Evolutionary conservation across 1,284 basidiomycete genomes (phyloP), one percentile per base, ranked within the genome.

Genomic region (Thelephora terrestris): DNA sequence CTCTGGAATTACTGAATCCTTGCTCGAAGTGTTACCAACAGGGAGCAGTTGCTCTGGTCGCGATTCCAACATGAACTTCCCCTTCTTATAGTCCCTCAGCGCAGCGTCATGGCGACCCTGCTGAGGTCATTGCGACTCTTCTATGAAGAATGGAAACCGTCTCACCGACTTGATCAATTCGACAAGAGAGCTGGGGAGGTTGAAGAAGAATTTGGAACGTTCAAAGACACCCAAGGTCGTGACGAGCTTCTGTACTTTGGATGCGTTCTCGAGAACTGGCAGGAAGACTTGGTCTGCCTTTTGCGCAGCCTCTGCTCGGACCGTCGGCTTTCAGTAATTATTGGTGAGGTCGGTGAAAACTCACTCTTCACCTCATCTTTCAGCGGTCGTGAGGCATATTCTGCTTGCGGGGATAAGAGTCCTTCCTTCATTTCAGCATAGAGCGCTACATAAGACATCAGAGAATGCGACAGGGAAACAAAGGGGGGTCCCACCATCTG

Each of bases 171-270:
- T 85, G 45, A 99, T 88, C 17, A 79, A 85, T 62, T 96, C 95
- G 21, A 89, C 78, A n/a, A 99, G 77, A 40, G 86, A 85, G 20
- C 89, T 87, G 0, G 96, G 95, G 18, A 99, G 75, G 61, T 97
- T 98, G 77, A 99, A 99, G 65, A 99, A 92, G 75, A 98, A 99
- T 59, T 94, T 96, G 49, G 90, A 94, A 43, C 93, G 79, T 57
- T 99, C 95, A 57, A 99, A 98, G 6, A 99, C 91, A 37, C 90
- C 86, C 12, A 99, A 76, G 0, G 96, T 98, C 1, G 86, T 91
- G 23, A 92, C 81, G 7, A 99, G 71, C 64, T 95, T 92, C 61
- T 91, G 84, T 3, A 93, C 91, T 62, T 98, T 99, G 48, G 91
- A 85, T 4, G 93, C 85, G 57, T 97, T 98, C 63, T 99, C 95